Evolutionary conservation across 768 basidiomycete genomes (phyloP).

Genomic region (Naganishia onofrii): DNA sequence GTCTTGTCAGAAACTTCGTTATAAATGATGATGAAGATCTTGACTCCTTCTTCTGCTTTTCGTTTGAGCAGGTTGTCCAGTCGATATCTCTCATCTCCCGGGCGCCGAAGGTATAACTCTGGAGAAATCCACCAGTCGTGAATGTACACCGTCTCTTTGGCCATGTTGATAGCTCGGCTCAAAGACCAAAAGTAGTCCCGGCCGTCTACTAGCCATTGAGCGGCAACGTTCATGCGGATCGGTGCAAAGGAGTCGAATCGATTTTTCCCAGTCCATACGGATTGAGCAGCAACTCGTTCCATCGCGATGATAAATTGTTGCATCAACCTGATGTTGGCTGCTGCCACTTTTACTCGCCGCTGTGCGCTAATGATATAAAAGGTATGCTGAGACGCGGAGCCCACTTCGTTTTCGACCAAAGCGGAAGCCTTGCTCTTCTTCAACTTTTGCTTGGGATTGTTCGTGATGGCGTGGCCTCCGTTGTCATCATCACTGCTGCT

Average conservation of each 20-base stretch:
- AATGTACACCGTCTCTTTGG: constrained; percentile 83
- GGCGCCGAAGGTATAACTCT: constrained; percentile 82
- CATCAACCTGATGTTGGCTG: constrained; percentile 95
- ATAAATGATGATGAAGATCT: constrained; percentile 91
- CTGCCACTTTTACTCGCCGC: constrained; percentile 77
- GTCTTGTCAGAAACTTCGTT: constrained; percentile 93
- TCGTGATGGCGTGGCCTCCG: constrained; percentile 33
- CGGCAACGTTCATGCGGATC: constrained; percentile 83
- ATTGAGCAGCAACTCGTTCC: constrained; percentile 71
- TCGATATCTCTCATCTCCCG: constrained; percentile 77
- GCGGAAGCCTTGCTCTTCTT: constrained; percentile 54
- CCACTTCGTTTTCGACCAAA: constrained; percentile 54
- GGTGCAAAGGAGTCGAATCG: constrained; percentile 94
- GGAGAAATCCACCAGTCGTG: constrained; percentile 87
- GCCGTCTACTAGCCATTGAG: constrained; percentile 99
- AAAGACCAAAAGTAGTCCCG: constrained; percentile 99
- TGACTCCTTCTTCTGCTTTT: constrained; percentile 93
- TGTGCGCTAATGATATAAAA: constrained; percentile 93
- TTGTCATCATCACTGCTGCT: constrained; percentile 32
- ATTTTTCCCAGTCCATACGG: constrained; percentile 74
- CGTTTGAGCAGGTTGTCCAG: constrained; percentile 79
- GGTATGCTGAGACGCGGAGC: constrained; percentile 83
- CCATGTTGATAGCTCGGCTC: constrained; percentile 82
- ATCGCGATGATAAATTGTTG: constrained; percentile 91
- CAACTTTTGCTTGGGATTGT: constrained; percentile 45